These are phyloP conservation scores for Talaromyces amestolkiae DNA, from an alignment of 2,329 filamentous ascomycete genomes.

Conservation along the genomic window DNA sequence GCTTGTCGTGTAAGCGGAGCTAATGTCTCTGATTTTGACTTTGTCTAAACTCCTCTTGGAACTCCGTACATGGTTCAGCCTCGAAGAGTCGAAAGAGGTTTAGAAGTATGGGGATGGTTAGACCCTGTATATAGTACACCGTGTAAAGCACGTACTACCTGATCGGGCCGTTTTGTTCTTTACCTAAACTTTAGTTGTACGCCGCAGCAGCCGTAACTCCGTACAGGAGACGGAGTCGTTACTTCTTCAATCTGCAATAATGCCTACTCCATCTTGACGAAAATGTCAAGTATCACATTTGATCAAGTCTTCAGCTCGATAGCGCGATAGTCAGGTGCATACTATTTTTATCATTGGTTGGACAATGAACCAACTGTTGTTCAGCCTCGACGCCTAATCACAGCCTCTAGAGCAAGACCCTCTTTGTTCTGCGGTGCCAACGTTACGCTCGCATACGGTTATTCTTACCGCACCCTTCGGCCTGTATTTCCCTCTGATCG, in stretches of 20 bases:
- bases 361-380: background rate
- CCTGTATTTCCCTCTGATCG: background rate
- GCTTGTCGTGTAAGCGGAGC: background rate
- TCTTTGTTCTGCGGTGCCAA: background rate
- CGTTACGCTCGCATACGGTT: conserved; percentile 3
- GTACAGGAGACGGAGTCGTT: background rate
- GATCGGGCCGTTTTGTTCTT: background rate
- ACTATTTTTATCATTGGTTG: background rate
- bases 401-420: background rate
- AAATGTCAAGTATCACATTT: background rate
- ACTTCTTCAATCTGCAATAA: background rate
- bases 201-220: background rate
- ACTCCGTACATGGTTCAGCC: conserved; percentile 2
- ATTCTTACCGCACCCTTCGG: conserved; percentile 7
- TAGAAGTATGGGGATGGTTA: background rate
- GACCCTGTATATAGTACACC: background rate
- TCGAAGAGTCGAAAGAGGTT: background rate
- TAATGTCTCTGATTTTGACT: background rate
- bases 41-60: background rate
- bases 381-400: background rate
- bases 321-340: background rate
- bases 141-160: background rate
- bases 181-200: background rate
- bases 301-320: background rate
- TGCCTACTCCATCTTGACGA: background rate